These are phyloP conservation scores for Carex sylvatica DNA, from an alignment of 202 grass and related monocot genomes.

Conservation along the genomic window DNA sequence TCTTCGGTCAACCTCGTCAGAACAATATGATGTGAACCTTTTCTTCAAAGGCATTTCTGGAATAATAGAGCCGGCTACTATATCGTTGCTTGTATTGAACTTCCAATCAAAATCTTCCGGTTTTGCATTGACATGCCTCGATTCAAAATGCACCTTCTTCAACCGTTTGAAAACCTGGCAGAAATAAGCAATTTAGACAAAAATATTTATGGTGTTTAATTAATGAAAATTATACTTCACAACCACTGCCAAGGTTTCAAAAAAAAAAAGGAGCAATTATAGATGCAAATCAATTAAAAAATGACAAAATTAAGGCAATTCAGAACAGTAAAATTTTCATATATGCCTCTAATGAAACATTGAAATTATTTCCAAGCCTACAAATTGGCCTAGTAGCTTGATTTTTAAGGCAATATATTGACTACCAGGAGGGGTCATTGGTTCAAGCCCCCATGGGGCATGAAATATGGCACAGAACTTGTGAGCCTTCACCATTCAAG, in stretches of 20 bases:
- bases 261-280: conserved; percentile 14
- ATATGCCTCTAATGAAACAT: not conserved
- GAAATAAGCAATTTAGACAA: conserved; percentile 14
- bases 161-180: conserved; percentile 73
- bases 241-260: no score
- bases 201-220: no score
- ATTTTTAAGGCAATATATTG: not conserved
- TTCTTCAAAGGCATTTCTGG: conserved; percentile 28
- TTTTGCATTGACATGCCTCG: conserved; percentile 14
- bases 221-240: no score
- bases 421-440: not conserved
- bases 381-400: not conserved
- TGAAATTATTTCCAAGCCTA: not conserved
- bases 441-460: not conserved
- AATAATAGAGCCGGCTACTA: not conserved
- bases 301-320: not conserved
- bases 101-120: conserved; percentile 27
- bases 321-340: not conserved
- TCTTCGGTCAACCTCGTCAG: not conserved
- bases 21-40: conserved; percentile 1
- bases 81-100: not conserved
- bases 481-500: not conserved
- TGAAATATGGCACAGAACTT: not conserved
- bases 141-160: conserved; percentile 63
- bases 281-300: not conserved